Conservation (phyloP, 2,329 filamentous ascomycete species). For the Metarhizium album region DNA sequence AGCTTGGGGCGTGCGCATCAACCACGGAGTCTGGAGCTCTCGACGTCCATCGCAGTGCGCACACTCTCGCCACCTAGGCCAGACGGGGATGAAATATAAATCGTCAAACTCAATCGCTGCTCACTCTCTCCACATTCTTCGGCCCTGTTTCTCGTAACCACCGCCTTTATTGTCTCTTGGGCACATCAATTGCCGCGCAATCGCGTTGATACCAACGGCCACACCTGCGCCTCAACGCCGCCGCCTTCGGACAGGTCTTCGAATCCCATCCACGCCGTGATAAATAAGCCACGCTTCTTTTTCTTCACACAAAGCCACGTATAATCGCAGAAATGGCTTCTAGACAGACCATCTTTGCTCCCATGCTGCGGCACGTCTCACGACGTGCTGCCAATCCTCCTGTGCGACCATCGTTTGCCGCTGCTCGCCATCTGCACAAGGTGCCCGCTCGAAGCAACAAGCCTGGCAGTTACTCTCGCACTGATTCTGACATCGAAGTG, state of each 20-base stretch:
- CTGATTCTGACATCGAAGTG: slow-evolving; percentile 66
- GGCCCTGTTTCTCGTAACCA: too few species aligned
- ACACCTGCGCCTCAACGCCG: not conserved
- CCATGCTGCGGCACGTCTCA: slow-evolving; percentile 18
- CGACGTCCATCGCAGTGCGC: not conserved
- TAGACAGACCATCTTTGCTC: slow-evolving; percentile 13
- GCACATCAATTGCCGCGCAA: not conserved
- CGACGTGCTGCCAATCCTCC: slow-evolving; percentile 14
- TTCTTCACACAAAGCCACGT: not conserved
- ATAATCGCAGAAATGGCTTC: slow-evolving; percentile 10
- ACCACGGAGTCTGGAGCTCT: too few species aligned
- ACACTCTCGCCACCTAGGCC: not conserved
- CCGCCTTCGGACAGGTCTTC: not conserved
- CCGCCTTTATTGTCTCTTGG: not conserved
- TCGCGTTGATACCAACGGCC: not conserved
- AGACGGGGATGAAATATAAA: not conserved
- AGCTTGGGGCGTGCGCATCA: not conserved
- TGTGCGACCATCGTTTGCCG: slow-evolving; percentile 14
- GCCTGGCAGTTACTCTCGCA: slow-evolving; percentile 63
- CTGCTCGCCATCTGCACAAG: slow-evolving; percentile 22
- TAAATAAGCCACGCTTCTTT: too few species aligned
- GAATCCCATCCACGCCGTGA: too few species aligned
- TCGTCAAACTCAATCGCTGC: not conserved
- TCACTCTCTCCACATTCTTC: not conserved
- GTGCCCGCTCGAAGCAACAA: slow-evolving; percentile 26